phyloP scores from a whole-genome alignment of 371 early-diverging fungal species.

The Apophysomyces trapeziformis region DNA sequence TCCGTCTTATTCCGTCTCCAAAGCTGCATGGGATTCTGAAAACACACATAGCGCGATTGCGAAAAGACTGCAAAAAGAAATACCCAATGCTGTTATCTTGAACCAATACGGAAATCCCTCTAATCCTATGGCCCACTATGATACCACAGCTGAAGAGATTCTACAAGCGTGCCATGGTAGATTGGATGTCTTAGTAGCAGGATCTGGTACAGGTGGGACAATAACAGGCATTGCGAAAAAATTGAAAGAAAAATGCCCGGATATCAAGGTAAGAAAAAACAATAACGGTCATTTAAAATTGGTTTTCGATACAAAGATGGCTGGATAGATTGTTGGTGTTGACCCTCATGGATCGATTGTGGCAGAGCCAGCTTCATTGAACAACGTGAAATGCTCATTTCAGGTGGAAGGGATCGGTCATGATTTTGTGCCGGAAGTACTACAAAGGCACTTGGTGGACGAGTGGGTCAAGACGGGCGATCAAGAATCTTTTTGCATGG shows the following conservation, averaged over 20 bases:
- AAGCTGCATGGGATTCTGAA: slow-evolving; percentile 95
- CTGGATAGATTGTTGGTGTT: slow-evolving; percentile 82
- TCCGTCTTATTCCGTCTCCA: too few relatives aligned
- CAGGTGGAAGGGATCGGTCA: slow-evolving; percentile 98
- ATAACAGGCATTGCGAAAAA: slow-evolving; percentile 93
- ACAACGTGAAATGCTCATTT: slow-evolving; percentile 60
- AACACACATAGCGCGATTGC: slow-evolving; percentile 98
- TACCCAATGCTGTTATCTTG: slow-evolving; percentile 93
- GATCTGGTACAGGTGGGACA: slow-evolving; percentile 98
- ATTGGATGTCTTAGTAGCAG: slow-evolving; percentile 95
- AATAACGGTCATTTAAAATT: background rate
- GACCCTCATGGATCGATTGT: slow-evolving; percentile 95
- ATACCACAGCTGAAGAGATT: slow-evolving; percentile 90
- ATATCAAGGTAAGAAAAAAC: slow-evolving; percentile 63
- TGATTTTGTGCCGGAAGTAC: slow-evolving; percentile 95
- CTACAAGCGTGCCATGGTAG: slow-evolving; percentile 84
- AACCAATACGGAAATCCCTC: slow-evolving; percentile 95
- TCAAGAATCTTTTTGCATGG: slow-evolving; percentile 92
- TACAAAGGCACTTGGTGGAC: slow-evolving; percentile 85
- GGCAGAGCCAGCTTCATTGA: slow-evolving; percentile 88
- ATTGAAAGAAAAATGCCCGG: slow-evolving; percentile 91
- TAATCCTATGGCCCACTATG: slow-evolving; percentile 98
- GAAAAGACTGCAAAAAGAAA: slow-evolving; percentile 86
- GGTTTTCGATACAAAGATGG: background rate
- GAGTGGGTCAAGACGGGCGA: slow-evolving; percentile 95